phyloP scores from a whole-genome alignment of 2,329 filamentous ascomycete species.

The Aureobasidium sp. region DNA sequence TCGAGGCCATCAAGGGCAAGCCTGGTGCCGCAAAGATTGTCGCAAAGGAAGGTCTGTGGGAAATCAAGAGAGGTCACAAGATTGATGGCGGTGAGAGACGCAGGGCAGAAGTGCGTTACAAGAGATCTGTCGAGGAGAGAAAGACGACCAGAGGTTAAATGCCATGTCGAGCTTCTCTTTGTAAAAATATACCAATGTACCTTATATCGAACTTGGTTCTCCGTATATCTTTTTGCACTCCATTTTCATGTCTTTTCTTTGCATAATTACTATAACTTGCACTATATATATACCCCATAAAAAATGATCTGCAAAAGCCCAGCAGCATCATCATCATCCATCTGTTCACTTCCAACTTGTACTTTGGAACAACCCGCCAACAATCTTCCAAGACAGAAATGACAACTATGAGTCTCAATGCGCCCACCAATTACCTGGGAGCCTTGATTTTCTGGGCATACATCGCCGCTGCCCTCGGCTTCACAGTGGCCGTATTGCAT shows the following conservation, averaged over 20 bases:
- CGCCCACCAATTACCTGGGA: conserved; percentile 23
- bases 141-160: conserved; percentile 53
- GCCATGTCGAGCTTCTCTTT: background rate
- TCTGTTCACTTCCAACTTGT: background rate
- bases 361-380: background rate
- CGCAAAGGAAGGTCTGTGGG: conserved; percentile 86
- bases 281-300: no score
- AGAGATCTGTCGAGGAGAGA: conserved; percentile 72
- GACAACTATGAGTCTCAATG: background rate
- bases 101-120: conserved; percentile 76
- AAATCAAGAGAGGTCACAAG: conserved; percentile 78
- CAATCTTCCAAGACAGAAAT: background rate
- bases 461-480: conserved; percentile 26
- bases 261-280: no score
- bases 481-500: conserved; percentile 20
- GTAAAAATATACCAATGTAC: conserved; percentile 9
- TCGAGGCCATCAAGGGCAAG: conserved; percentile 59
- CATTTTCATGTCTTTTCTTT: background rate
- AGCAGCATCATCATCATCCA: background rate
- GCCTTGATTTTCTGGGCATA: conserved; percentile 31
- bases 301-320: background rate
- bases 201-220: background rate
- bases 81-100: conserved; percentile 94
- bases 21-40: conserved; percentile 58
- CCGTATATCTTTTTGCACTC: background rate